Conservation (phyloP, 352 stramenopile species). For the Thalassiosira allenii region DNA sequence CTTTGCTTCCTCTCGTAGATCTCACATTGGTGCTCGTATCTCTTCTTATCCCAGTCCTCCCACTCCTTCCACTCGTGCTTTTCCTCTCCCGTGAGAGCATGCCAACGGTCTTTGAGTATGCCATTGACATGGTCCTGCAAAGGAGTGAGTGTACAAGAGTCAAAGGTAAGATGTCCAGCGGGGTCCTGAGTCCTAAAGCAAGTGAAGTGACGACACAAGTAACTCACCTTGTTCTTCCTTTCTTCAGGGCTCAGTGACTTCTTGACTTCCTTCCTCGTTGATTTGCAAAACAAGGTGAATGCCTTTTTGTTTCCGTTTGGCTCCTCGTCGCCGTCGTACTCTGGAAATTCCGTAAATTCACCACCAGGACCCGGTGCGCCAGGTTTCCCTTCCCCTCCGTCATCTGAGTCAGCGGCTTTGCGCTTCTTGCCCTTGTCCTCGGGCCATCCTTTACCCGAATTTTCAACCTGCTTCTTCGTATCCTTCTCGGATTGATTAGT, state of each 20-base stretch:
- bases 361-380: conserved; percentile 69
- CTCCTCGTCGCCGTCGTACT: conserved; percentile 77
- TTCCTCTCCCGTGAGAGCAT: conserved; percentile 68
- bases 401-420: conserved; percentile 28
- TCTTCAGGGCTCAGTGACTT: conserved; percentile 59
- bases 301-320: conserved; percentile 80
- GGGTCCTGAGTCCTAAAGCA: too few relatives aligned
- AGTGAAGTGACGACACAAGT: neutral
- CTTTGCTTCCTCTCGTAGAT: conserved; percentile 43
- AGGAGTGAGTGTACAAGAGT: too few relatives aligned
- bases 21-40: conserved; percentile 61
- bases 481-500: conserved; percentile 50
- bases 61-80: conserved; percentile 73
- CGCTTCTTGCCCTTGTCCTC: conserved; percentile 44
- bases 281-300: conserved; percentile 83
- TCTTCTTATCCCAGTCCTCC: conserved; percentile 80
- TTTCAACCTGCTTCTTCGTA: conserved; percentile 23
- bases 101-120: conserved; percentile 77
- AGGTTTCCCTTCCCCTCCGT: conserved; percentile 26
- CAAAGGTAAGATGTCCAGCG: too few relatives aligned
- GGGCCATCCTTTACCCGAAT: conserved; percentile 24
- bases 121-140: conserved; percentile 72
- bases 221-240: conserved; percentile 76
- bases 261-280: conserved; percentile 77
- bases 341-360: conserved; percentile 77